These are phyloP conservation scores for Penicillium flavigenum DNA, from an alignment of 495 filamentous ascomycete genomes.

Conservation along the genomic window DNA sequence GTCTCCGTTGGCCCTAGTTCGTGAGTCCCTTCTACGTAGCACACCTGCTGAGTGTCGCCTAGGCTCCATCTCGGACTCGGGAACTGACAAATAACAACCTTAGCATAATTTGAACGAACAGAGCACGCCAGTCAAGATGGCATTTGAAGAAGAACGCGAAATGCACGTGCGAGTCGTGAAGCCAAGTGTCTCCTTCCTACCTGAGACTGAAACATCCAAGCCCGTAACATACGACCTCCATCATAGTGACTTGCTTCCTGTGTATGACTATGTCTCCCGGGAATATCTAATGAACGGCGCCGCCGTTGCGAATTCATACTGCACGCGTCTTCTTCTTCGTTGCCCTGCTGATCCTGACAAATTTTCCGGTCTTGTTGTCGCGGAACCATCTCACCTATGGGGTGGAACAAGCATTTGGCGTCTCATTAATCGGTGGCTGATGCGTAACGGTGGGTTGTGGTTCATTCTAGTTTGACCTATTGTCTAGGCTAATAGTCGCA, in stretches of 20 bases:
- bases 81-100: not conserved
- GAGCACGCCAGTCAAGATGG: not conserved
- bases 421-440: slow-evolving; percentile 13
- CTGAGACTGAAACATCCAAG: slow-evolving; percentile 14
- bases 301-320: slow-evolving; percentile 4
- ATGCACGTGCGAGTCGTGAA: not conserved
- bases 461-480: not conserved
- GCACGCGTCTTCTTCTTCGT: slow-evolving; percentile 17
- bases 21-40: not conserved
- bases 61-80: not conserved
- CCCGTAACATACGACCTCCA: slow-evolving; percentile 10
- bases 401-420: slow-evolving; percentile 15
- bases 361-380: slow-evolving; percentile 16
- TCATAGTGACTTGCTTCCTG: slow-evolving; percentile 12
- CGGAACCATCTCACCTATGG: slow-evolving; percentile 14
- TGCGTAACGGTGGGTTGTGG: slow-evolving; percentile 11
- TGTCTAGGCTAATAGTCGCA: not conserved
- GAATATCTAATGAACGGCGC: slow-evolving; percentile 14
- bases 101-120: not conserved
- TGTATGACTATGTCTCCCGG: not conserved
- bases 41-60: not conserved
- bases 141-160: not conserved
- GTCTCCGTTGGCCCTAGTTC: not conserved
- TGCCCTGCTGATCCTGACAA: slow-evolving; percentile 1
- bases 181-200: slow-evolving; percentile 5